These are phyloP conservation scores for Geotrichum klebahnii DNA, from an alignment of 1,139 yeast genomes.

Conservation along the genomic window DNA sequence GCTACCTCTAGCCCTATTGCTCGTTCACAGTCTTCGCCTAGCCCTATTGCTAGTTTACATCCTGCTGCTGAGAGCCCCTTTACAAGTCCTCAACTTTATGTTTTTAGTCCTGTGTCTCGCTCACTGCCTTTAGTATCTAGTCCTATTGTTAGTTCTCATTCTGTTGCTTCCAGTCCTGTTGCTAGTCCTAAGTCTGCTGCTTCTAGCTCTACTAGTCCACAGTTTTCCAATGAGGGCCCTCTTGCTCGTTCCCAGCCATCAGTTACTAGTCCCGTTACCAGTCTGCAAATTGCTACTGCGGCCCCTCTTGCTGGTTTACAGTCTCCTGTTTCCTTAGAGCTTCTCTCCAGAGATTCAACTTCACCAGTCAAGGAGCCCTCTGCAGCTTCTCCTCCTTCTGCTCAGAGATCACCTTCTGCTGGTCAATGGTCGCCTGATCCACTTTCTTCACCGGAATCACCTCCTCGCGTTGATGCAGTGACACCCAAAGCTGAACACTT, in stretches of 20 bases:
- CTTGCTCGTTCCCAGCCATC: not conserved
- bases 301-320: not conserved
- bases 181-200: too few species aligned
- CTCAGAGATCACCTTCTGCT: constrained; percentile 6
- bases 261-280: too few species aligned
- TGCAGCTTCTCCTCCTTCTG: not conserved
- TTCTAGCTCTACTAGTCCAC: too few species aligned
- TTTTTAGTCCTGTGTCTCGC: not conserved
- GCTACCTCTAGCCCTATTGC: too few species aligned
- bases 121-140: not conserved
- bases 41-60: too few species aligned
- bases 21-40: too few species aligned
- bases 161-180: not conserved
- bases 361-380: not conserved
- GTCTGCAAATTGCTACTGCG: not conserved
- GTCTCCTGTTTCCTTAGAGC: not conserved
- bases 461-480: constrained; percentile 8
- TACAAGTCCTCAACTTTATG: not conserved
- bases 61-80: too few species aligned
- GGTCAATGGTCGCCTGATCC: constrained; percentile 11
- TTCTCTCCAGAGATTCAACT: not conserved
- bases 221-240: not conserved
- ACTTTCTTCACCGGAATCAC: constrained; percentile 4
- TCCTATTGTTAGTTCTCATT: not conserved
- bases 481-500: constrained; percentile 7